Conservation (phyloP, 2,329 filamentous ascomycete species). For the Thyridium curvatum region DNA sequence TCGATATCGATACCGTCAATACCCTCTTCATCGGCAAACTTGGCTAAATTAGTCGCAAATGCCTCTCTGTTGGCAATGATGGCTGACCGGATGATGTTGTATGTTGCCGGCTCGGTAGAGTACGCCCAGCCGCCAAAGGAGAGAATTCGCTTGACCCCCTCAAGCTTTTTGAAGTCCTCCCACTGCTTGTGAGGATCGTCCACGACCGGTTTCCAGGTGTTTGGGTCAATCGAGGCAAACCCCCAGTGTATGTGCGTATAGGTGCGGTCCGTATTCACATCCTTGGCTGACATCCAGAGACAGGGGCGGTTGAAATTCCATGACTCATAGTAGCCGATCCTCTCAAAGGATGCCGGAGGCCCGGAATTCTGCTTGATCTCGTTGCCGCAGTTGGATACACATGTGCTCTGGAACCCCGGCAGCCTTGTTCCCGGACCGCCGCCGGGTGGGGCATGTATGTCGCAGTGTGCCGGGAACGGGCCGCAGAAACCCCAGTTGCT, state of each 20-base stretch:
- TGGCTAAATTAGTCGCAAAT: no score
- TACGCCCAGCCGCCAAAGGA: constrained; percentile 39
- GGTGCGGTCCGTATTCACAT: constrained; percentile 10
- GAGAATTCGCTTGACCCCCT: constrained; percentile 28
- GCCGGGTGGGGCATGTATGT: no score
- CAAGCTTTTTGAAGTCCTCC: constrained; percentile 15
- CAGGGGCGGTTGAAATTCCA: constrained; percentile 23
- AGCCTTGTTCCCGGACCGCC: no score
- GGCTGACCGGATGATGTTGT: constrained; percentile 24
- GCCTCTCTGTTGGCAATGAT: constrained; percentile 4
- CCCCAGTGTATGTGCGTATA: constrained; percentile 24
- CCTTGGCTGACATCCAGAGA: constrained; percentile 15
- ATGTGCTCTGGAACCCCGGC: no score
- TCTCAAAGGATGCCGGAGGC: neutral
- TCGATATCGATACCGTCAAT: no score
- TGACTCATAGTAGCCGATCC: constrained; percentile 29
- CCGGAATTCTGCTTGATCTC: constrained; percentile 24
- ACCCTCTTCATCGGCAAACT: no score
- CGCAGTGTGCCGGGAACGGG: no score
- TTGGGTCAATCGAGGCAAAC: constrained; percentile 18
- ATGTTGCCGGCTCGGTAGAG: constrained; percentile 26
- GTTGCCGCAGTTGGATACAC: constrained; percentile 33
- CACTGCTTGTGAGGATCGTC: constrained; percentile 18
- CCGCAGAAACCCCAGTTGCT: no score
- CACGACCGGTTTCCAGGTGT: no score